Conservation (phyloP, 768 basidiomycete species). For the Podaxis rugospora region DNA sequence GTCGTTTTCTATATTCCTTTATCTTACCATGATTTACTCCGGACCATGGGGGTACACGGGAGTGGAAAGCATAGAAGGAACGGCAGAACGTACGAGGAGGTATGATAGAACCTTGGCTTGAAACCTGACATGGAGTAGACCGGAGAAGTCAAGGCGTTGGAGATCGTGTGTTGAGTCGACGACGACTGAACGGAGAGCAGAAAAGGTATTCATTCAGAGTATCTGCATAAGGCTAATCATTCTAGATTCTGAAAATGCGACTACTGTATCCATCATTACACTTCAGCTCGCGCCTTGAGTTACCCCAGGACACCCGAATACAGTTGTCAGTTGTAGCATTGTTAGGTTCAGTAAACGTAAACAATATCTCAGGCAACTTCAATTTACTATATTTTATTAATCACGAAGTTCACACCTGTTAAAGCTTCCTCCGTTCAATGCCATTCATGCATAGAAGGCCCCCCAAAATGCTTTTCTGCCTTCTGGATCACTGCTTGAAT, state of each 20-base stretch:
- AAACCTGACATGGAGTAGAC: neutral
- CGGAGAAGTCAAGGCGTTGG: neutral
- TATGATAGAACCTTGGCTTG: neutral
- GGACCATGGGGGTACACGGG: neutral
- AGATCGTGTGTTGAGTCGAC: neutral
- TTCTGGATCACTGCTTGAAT: too few relatives aligned
- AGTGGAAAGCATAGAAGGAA: neutral
- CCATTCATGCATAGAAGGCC: too few relatives aligned
- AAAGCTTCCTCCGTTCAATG: too few relatives aligned
- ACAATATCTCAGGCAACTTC: neutral
- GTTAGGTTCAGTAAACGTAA: neutral
- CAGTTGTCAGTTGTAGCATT: neutral
- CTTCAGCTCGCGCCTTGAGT: neutral
- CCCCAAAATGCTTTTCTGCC: too few relatives aligned
- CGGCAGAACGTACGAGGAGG: neutral
- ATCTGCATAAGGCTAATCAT: neutral
- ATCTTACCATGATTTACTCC: too few relatives aligned
- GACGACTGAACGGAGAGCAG: neutral
- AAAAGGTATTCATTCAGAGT: slow-evolving; percentile 5
- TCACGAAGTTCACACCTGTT: too few relatives aligned
- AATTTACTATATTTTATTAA: too few relatives aligned
- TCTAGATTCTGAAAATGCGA: neutral
- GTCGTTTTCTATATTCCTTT: too few relatives aligned
- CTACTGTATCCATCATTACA: neutral
- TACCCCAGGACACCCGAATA: neutral